Conservation (phyloP, 2,329 filamentous ascomycete species). For the Sporothrix phasma region DNA sequence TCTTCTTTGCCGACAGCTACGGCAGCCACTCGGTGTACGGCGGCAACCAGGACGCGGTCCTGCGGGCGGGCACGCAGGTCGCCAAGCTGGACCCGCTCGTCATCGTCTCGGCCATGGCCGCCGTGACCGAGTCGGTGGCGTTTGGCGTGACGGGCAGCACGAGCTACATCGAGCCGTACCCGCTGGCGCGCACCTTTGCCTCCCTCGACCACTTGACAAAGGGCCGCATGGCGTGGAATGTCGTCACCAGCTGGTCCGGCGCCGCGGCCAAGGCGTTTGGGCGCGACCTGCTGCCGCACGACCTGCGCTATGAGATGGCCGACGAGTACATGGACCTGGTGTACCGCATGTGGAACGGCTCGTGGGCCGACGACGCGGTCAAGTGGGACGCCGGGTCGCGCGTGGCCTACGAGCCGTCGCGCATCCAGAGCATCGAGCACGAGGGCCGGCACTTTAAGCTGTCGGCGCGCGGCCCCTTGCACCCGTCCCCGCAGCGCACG, state of each 20-base stretch:
- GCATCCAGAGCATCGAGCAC: constrained; percentile 16
- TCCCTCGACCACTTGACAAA: constrained; percentile 18
- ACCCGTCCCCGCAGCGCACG: constrained; percentile 18
- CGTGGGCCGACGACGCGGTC: constrained; percentile 18
- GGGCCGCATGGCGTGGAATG: constrained; percentile 20
- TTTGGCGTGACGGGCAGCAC: constrained; percentile 18
- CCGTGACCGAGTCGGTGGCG: constrained; percentile 17
- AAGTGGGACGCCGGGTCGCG: neutral
- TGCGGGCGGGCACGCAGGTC: neutral
- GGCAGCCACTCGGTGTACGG: constrained; percentile 5
- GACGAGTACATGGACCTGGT: constrained; percentile 20
- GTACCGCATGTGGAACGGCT: constrained; percentile 20
- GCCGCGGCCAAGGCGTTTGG: constrained; percentile 18
- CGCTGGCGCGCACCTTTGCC: constrained; percentile 16
- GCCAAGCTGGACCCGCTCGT: constrained; percentile 8
- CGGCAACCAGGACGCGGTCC: constrained; percentile 2
- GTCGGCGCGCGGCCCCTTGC: constrained; percentile 12
- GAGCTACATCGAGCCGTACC: constrained; percentile 15
- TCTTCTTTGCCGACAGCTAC: constrained; percentile 15
- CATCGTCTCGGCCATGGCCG: constrained; percentile 18
- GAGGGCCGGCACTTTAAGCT: constrained; percentile 3
- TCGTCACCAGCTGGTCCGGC: constrained; percentile 20
- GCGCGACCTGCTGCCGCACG: constrained; percentile 17
- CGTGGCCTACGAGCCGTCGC: constrained; percentile 12
- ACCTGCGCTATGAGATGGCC: constrained; percentile 20